A percentile compares a stretch with the other conserved stretches of the same genome.
Conservation (phyloP, 768 basidiomycete species). For the Mycena venus region DNA sequence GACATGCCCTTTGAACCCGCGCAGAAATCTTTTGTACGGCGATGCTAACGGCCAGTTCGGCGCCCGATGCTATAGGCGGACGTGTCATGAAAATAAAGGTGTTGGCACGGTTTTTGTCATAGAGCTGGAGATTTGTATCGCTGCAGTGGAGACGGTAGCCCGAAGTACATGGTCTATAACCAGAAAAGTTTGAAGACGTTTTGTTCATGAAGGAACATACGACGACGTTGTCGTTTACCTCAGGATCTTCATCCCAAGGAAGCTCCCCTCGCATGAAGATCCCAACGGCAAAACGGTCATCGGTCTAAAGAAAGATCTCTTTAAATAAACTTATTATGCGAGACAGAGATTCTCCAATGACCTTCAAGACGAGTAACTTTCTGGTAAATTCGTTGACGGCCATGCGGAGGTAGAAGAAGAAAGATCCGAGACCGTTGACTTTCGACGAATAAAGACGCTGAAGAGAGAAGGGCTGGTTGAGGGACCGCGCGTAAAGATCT, state of each 20-base stretch:
- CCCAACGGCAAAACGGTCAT: conserved; percentile 71
- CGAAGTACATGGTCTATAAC: conserved; percentile 61
- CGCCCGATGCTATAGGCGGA: conserved; percentile 57
- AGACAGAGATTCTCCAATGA: conserved; percentile 33
- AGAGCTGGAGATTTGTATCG: conserved; percentile 70
- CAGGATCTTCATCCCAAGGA: conserved; percentile 70
- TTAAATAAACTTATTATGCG: background rate
- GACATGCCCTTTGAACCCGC: conserved; percentile 61
- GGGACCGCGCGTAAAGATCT: conserved; percentile 65
- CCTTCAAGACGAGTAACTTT: conserved; percentile 71
- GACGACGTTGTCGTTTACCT: conserved; percentile 70
- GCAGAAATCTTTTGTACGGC: conserved; percentile 73
- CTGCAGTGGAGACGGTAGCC: conserved; percentile 71
- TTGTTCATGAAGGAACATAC: conserved; percentile 74
- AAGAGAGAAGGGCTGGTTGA: conserved; percentile 66
- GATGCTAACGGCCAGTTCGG: conserved; percentile 69
- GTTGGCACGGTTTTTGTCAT: conserved; percentile 62
- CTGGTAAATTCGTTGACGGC: conserved; percentile 70
- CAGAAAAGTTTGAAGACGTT: conserved; percentile 61
- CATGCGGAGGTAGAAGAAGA: conserved; percentile 72
- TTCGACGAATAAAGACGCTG: conserved; percentile 74
- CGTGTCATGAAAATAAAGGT: conserved; percentile 73
- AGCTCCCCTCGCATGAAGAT: conserved; percentile 75
- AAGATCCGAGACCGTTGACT: conserved; percentile 63
- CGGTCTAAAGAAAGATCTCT: conserved; percentile 56